Evolutionary conservation across 2,329 filamentous ascomycete genomes (phyloP).

Genomic region (Blumeria hordei): DNA sequence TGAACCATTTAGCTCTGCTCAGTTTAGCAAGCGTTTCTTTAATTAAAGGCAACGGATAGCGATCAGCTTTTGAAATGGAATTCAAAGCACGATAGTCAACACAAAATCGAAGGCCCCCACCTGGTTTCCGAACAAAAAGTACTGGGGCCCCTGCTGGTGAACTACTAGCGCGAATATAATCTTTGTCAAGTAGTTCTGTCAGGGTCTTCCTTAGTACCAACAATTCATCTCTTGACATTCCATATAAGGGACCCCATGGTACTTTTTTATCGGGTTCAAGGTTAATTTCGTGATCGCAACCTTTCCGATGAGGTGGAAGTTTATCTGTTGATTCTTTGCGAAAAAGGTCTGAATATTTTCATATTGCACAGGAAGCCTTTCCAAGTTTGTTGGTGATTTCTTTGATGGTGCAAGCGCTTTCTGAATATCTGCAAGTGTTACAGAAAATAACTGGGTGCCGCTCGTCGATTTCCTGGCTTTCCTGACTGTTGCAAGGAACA

Average conservation of each 20-base stretch:
- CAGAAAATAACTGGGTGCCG: not conserved
- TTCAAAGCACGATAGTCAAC: not conserved
- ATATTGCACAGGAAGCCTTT: not conserved
- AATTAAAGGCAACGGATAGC: conserved; percentile 2
- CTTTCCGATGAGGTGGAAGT: not conserved
- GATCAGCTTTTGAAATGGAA: not conserved
- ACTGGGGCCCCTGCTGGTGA: not conserved
- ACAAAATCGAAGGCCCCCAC: not conserved
- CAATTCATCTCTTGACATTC: not conserved
- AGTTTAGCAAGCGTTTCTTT: not conserved
- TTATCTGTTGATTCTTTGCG: not conserved
- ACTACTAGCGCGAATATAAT: not conserved
- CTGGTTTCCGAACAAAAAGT: not conserved
- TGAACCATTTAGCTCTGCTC: not conserved
- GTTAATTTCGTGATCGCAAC: not conserved
- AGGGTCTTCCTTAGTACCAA: not conserved
- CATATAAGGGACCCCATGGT: not conserved
- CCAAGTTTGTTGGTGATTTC: not conserved
- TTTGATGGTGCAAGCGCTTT: not conserved
- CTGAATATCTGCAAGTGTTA: not conserved
- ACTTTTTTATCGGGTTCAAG: not conserved
- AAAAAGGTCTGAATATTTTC: not conserved
- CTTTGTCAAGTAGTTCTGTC: not conserved
- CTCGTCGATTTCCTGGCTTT: not conserved
- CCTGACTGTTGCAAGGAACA: not conserved